Base-by-base conservation (phyloP, 805 yeast genomes). In the Zygosaccharomyces kombuchaensis region DNA sequence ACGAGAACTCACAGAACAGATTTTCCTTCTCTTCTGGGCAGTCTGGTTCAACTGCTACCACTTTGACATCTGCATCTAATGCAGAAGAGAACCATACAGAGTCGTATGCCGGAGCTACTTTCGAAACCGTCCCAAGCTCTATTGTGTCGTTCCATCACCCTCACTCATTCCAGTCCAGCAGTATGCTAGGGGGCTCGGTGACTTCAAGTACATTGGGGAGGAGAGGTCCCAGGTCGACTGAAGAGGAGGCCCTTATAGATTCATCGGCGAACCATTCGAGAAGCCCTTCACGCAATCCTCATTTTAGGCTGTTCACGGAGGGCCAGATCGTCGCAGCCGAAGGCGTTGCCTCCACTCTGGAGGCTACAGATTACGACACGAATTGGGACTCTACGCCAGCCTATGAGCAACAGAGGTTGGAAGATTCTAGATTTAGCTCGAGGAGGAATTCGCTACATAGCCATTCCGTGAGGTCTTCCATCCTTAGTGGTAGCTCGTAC, bases 311-410 rank as follows among this genome's bases (percentile, higher is more conserved):
- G 62, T 91, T 91, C 66, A 80, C 91, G 9, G 73, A 84, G 3
- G 87, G 85, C 45, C 93, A 88, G 54, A 82, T 91, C 37, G 90
- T 84, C 57, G 72, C 76, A 41, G 97, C 98, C 0, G 93, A 86
- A 44, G 96, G 96, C 38, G 41, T 14, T 12, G 75, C 91, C 1
- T 86, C 96, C 1, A 83, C 91, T 2, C 61, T 83, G 54, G 86
- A 81, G 50, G 75, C 78, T 54, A 77, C 84, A 17, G 93, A 85
- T 59, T 85, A 81, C 57, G 83, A 85, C 58, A 81, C 87, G 6
- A 74, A 79, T 54, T 84, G 93, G 84, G 89, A 85, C 51, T 72
- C 63, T 3, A 51, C 57, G 4, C 68, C 68, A 5, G 58, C 77
- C 23, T 75, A 78, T 29, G 79, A 77, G 27, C 82, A 77, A 45